Base-by-base conservation (phyloP, 768 basidiomycete genomes). In the Termitomyces sp. region DNA sequence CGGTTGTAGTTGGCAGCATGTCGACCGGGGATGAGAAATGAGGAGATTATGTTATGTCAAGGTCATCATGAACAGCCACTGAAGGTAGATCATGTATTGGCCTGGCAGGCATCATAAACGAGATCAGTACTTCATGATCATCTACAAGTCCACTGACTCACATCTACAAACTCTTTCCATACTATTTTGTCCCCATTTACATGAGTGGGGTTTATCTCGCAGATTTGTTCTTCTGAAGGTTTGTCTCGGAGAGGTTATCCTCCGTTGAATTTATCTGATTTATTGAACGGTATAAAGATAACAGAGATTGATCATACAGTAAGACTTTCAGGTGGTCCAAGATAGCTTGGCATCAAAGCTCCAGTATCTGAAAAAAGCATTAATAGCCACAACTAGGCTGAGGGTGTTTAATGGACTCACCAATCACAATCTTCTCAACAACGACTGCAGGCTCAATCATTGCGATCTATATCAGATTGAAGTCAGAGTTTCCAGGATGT, bases 361-460 rank as follows among this genome's bases (percentile, higher is more conserved):
- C 84, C 84, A 23, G 80, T 76, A 66, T 85, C 84, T 84, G 22
- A 18, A 11, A 45, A n/a, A 49, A 25, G 25, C 41, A 49, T 32
- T 48, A 50, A 20, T 54, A 32, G 57, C 33, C 22, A 56, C 18
- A 33, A 18, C n/a, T 13, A 29, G 7, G 20, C 36, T 29, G 10
- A 9, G 20, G 4, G 52, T 52, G 48, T 3, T 49, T 16, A 18
- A 43, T 31, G 35, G n/a, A 63, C 67, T 32, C 54, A 84, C 83
- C 70, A 51, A 86, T 82, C 35, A 86, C 75, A 44, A 86, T 78
- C 64, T 83, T 85, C 63, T 86, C 79, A 36, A 85, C 71, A 1
- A 84, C 79, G n/a, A 85, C 81, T 5, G 79, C 78, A 11, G 83
- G 80, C 58, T 85, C 82, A 42, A 85, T 75, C 74, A 80, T 64